Percentiles rank a stretch among this genome's conserved stretches.
These are phyloP conservation scores for Leccinum uliginosum DNA, from an alignment of 768 basidiomycete genomes.

Conservation along the genomic window DNA sequence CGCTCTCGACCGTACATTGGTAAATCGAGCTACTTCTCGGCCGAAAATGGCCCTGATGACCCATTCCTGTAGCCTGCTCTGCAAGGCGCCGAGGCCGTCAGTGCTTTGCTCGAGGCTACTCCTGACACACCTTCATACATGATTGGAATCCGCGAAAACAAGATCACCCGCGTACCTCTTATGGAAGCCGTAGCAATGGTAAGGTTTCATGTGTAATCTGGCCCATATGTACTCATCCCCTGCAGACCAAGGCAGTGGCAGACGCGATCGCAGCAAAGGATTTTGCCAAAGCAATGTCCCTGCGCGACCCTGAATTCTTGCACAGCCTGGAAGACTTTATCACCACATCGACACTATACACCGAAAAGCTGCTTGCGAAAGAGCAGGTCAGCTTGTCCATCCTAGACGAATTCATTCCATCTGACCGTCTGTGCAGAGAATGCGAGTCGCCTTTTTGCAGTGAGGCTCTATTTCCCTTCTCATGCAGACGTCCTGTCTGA, in stretches of 20 bases:
- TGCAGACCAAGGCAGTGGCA: conserved; percentile 81
- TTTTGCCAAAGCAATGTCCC: conserved; percentile 81
- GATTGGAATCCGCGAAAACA: conserved; percentile 95
- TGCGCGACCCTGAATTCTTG: conserved; percentile 87
- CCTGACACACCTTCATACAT: conserved; percentile 94
- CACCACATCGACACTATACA: conserved; percentile 61
- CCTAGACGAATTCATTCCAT: background rate
- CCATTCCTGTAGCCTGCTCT: conserved; percentile 70
- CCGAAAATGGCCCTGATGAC: conserved; percentile 2
- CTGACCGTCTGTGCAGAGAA: conserved; percentile 43
- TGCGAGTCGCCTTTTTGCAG: conserved; percentile 84
- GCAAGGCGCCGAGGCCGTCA: conserved; percentile 93
- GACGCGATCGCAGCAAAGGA: conserved; percentile 77
- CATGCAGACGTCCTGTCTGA: background rate
- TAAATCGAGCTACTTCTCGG: conserved; percentile 32
- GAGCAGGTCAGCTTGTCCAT: conserved; percentile 35
- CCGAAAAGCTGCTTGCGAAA: conserved; percentile 48
- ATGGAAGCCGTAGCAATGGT: conserved; percentile 93
- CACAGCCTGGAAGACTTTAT: conserved; percentile 86
- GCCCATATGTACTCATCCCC: conserved; percentile 5
- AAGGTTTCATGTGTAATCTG: background rate
- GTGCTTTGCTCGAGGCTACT: conserved; percentile 78
- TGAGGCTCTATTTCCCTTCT: conserved; percentile 33
- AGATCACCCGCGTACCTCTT: conserved; percentile 86
- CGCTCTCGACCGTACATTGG: conserved; percentile 89